These are phyloP conservation scores for Termitomyces sp. DNA, from an alignment of 768 basidiomycete species.

Conservation along the genomic window DNA sequence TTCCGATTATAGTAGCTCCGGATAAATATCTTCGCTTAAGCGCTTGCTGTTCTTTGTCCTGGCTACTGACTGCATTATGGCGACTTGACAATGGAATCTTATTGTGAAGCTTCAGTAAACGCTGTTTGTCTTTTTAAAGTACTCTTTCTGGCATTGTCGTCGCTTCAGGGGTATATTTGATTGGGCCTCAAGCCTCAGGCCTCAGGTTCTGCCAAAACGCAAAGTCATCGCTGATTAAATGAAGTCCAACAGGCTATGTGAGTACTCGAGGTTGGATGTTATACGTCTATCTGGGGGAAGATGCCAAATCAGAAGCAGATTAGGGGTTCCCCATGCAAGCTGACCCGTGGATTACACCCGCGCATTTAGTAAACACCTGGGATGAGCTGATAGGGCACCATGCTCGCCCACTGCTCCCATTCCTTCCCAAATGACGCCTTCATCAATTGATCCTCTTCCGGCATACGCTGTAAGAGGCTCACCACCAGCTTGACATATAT, in stretches of 20 bases:
- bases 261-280: background rate
- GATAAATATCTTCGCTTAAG: background rate
- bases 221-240: background rate
- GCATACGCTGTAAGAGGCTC: conserved; percentile 20
- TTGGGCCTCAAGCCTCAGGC: background rate
- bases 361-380: conserved; percentile 19
- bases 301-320: background rate
- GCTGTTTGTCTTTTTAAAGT: background rate
- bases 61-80: too few species aligned
- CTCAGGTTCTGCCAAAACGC: too few species aligned
- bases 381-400: conserved; percentile 27
- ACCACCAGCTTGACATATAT: conserved; percentile 13
- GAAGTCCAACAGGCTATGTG: background rate
- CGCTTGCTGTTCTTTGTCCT: background rate
- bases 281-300: background rate
- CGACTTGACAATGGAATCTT: background rate
- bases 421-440: conserved; percentile 28
- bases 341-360: background rate
- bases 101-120: background rate
- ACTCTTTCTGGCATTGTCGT: background rate
- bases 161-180: background rate
- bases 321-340: background rate
- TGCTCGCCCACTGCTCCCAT: conserved; percentile 28
- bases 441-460: conserved; percentile 29
- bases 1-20: background rate